Evolutionary conservation across 2,329 filamentous ascomycete genomes (phyloP), one percentile per base, ranked within the genome.

Genomic region (Verticillium zaregamsianum): DNA sequence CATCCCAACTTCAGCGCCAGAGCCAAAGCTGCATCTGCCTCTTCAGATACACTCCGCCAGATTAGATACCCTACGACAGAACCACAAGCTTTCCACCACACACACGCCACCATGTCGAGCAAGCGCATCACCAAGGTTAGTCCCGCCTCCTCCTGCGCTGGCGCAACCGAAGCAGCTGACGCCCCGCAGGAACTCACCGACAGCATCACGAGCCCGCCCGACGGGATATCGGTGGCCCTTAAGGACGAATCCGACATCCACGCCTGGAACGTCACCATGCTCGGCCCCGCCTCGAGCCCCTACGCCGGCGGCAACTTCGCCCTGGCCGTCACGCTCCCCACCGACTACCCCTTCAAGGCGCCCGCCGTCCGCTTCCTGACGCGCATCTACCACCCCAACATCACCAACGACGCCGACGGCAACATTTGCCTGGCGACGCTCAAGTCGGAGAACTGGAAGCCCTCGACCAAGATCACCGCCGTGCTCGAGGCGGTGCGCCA

Each of bases 321-420:
- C 67, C 78, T 97, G 64, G 77, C 88, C 65, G 81, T 97, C 68
- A 82, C 77, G 49, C 86, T 97, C 12, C 92, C 93, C 15, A 78
- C 81, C 68, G 89, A 92, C 71, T 97, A 96, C 80, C 93, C 93
- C 39, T 97, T 96, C 87, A 95, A 95, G 77, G 87, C 92, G 25
- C 93, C 93, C 17, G 80, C 84, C 63, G 83, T 96, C 68, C 87
- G 84, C 72, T 96, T 97, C 83, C 79, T 82, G 67, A 97, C 93
- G 59, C 94, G 93, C 78, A 91, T 97, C 81, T 97, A 96, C 84
- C 93, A 97, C 80, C 93, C 93, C 55, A 97, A 97, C 78, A 86
- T 97, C 63, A 92, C 90, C 72, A 95, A 96, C 82, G 93, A 96
- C 76, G 84, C 86, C 72, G 86, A 87, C 67, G 93, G 93, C 65